Conservation (phyloP, 2,329 filamentous ascomycete species). For the Cercospora sesami region DNA sequence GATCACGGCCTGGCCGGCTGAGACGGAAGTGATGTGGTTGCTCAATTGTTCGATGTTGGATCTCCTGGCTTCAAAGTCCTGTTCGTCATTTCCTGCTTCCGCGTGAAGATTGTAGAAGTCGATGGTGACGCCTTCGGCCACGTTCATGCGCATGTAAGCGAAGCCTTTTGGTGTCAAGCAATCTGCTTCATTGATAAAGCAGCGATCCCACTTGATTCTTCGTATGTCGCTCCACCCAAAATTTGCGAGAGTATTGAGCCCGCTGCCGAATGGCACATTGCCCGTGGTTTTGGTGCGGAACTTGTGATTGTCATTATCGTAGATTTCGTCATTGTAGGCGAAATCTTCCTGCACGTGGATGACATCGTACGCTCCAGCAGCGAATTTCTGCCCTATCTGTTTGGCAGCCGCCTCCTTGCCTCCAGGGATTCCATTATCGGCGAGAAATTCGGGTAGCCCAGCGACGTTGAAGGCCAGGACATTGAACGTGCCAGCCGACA, state of each 20-base stretch:
- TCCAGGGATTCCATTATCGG: slow-evolving; percentile 62
- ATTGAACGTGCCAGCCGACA: slow-evolving; percentile 42
- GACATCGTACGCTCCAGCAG: slow-evolving; percentile 59
- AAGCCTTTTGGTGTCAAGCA: slow-evolving; percentile 71
- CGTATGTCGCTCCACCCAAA: slow-evolving; percentile 58
- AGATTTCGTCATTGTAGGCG: slow-evolving; percentile 66
- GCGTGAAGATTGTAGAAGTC: slow-evolving; percentile 68
- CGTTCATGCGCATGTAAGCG: slow-evolving; percentile 62
- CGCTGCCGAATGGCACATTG: slow-evolving; percentile 63
- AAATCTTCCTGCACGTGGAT: slow-evolving; percentile 68
- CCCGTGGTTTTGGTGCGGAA: slow-evolving; percentile 65
- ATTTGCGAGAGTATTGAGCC: slow-evolving; percentile 64
- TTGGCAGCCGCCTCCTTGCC: slow-evolving; percentile 61
- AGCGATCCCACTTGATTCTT: slow-evolving; percentile 60
- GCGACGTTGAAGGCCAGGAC: slow-evolving; percentile 61
- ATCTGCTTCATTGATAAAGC: slow-evolving; percentile 58
- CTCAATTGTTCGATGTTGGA: slow-evolving; percentile 62
- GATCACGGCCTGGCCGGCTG: slow-evolving; percentile 61
- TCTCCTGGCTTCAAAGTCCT: slow-evolving; percentile 58
- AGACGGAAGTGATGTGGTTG: slow-evolving; percentile 58
- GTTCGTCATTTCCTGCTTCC: slow-evolving; percentile 59
- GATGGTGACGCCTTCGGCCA: slow-evolving; percentile 57
- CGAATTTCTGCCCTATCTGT: slow-evolving; percentile 58
- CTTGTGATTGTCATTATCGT: slow-evolving; percentile 59
- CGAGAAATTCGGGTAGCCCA: slow-evolving; percentile 58